These are phyloP conservation scores for Aspergillus biplanus DNA, from an alignment of 495 filamentous ascomycete genomes.

Conservation along the genomic window DNA sequence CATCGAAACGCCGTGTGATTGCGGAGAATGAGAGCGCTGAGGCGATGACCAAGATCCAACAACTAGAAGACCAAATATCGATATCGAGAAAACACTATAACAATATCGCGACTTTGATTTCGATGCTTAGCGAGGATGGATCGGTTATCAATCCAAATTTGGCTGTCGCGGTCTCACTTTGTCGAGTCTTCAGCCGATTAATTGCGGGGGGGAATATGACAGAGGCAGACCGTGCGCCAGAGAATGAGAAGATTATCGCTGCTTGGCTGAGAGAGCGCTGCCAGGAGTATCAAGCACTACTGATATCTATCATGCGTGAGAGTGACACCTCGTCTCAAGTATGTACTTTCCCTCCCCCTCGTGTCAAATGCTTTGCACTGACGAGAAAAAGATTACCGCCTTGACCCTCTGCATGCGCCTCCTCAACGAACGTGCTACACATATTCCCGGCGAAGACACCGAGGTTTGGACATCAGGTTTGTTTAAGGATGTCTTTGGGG, in stretches of 20 bases:
- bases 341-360: conserved; percentile 9
- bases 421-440: conserved; percentile 72
- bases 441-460: conserved; percentile 62
- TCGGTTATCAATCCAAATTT: conserved; percentile 49
- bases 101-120: conserved; percentile 77
- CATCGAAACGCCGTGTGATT: conserved; percentile 52
- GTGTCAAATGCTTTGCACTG: conserved; percentile 22
- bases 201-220: conserved; percentile 74
- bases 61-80: conserved; percentile 75
- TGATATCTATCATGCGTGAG: conserved; percentile 58
- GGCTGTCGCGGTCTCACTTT: conserved; percentile 76
- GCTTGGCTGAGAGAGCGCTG: conserved; percentile 79
- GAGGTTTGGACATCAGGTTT: conserved; percentile 65
- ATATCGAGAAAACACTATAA: conserved; percentile 91
- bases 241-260: conserved; percentile 74
- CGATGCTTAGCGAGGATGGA: conserved; percentile 55
- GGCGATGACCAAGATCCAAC: conserved; percentile 60
- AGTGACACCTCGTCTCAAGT: conserved; percentile 53
- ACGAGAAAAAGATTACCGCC: conserved; percentile 54
- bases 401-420: conserved; percentile 82
- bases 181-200: conserved; percentile 85
- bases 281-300: conserved; percentile 63
- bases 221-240: conserved; percentile 61
- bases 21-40: conserved; percentile 49
- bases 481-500: conserved; percentile 64